Evolutionary conservation across 129 eudicot species (phyloP), one percentile per base, ranked within the genome.

Genomic region (Flaveria trinervia): DNA sequence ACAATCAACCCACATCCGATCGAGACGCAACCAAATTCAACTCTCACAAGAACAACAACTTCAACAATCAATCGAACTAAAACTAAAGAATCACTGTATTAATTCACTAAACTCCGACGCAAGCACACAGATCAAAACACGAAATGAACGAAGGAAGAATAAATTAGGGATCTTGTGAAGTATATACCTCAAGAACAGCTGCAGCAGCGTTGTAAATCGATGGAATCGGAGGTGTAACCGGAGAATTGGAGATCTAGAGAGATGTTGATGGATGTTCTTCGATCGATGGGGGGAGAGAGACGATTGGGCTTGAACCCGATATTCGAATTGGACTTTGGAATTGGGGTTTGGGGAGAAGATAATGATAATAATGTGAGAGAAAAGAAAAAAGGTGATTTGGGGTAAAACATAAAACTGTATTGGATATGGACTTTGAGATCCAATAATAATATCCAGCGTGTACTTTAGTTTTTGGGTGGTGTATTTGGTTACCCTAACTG

Each of bases 371-470:
- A 71, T 74, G 50, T 45, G 69, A 64, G 69, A 30, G 54, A 62
- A 46, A 74, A n/a, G 22, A 26, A 7, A 7, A 41, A 48, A 41
- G 56, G 7, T 7, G 39, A 45, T 39, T 78, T 59, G 74, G 78
- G 54, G 41, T 48, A 39, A 77, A 65, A 78, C 18, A 81, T 66
- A 71, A 80, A 88, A 83, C 36, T 22, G 74, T 8, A 85, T 85
- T 85, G 87, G 88, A 88, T 85, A 84, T 83, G 92, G 89, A 83
- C 86, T 88, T 85, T 88, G 83, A 83, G 86, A 88, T 85, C 89
- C 92, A 85, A 55, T 36, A 25, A 36, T 45, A 12, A 45, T 68
- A 43, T 73, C 36, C 67, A 26, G 41, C 55, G 67, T 45, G 73
- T 62, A 22, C 20, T 13, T 4, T 1, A 7, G 39, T 7, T 7